phyloP scores from a whole-genome alignment of 2,329 filamentous ascomycete genomes.

The Dactylonectria macrodidyma region DNA sequence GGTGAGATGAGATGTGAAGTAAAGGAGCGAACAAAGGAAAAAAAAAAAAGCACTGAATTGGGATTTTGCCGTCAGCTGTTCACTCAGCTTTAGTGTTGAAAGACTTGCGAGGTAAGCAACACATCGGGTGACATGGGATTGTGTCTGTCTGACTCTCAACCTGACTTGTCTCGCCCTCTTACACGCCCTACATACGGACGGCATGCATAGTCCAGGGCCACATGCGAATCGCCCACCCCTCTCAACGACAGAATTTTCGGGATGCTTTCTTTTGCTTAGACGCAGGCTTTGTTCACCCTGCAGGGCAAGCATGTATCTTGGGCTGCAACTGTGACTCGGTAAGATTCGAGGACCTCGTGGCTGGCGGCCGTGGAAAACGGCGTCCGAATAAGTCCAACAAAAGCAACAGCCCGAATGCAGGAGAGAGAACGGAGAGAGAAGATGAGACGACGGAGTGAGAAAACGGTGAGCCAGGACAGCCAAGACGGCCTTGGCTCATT shows the following conservation, averaged over 20 bases:
- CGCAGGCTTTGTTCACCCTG: not conserved
- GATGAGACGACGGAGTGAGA: not conserved
- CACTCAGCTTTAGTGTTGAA: not conserved
- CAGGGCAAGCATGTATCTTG: not conserved
- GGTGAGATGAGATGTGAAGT: not conserved
- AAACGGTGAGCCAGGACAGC: not conserved
- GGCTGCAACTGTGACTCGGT: not conserved
- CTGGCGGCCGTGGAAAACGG: not conserved
- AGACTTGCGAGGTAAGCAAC: constrained; percentile 1
- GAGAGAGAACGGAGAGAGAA: not conserved
- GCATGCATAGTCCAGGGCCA: not conserved
- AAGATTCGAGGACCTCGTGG: not conserved
- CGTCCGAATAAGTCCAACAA: not conserved
- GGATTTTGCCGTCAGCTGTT: not conserved
- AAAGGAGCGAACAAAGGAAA: not conserved
- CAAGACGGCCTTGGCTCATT: not conserved
- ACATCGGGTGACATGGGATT: constrained; percentile 4
- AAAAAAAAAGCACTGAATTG: not conserved
- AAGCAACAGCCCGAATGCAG: not conserved
- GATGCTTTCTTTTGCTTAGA: not conserved
- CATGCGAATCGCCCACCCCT: not conserved
- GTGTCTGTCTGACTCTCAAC: not conserved
- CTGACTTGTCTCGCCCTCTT: constrained; percentile 12
- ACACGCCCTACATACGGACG: constrained; percentile 14
- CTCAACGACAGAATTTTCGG: constrained; percentile 1